These are phyloP conservation scores for Coriaria nepalensis DNA, from an alignment of 306 rosid genomes.

Conservation along the genomic window DNA sequence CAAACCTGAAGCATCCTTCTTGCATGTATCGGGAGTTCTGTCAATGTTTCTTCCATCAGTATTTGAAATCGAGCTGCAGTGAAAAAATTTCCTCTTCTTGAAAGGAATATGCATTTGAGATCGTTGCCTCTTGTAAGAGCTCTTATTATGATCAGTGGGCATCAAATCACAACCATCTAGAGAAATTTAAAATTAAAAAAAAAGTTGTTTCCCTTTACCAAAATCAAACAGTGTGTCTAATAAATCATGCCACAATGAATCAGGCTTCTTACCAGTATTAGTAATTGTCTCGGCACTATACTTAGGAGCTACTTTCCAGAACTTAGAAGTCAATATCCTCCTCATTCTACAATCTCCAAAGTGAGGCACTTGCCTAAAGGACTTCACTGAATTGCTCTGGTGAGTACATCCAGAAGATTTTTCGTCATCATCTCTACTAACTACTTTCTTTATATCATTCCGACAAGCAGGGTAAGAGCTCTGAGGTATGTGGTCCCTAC, in stretches of 20 bases:
- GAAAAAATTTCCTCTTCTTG: constrained; percentile 65
- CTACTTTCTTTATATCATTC: constrained; percentile 44
- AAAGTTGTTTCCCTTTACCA: background rate
- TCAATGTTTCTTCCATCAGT: too few species aligned
- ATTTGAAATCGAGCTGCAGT: constrained; percentile 33
- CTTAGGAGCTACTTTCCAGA: constrained; percentile 46
- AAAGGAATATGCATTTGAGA: constrained; percentile 76
- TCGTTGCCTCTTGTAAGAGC: constrained; percentile 44
- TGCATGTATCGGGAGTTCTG: constrained; percentile 17
- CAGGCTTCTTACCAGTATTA: constrained; percentile 32
- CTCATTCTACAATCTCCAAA: constrained; percentile 49
- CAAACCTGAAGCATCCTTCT: constrained; percentile 35
- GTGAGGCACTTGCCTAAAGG: constrained; percentile 34
- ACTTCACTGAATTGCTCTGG: constrained; percentile 38
- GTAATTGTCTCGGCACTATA: constrained; percentile 32
- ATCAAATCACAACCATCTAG: constrained; percentile 35
- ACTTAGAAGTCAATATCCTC: constrained; percentile 58
- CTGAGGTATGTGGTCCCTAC: constrained; percentile 29
- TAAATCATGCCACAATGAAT: background rate
- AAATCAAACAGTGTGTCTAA: background rate
- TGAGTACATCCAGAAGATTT: constrained; percentile 63
- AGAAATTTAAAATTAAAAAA: constrained; percentile 18
- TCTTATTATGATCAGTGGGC: constrained; percentile 38
- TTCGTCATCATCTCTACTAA: constrained; percentile 96
- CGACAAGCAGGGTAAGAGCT: constrained; percentile 33